Evolutionary conservation across 2,329 filamentous ascomycete genomes (phyloP).

Genomic region (Talaromyces verruculosus): DNA sequence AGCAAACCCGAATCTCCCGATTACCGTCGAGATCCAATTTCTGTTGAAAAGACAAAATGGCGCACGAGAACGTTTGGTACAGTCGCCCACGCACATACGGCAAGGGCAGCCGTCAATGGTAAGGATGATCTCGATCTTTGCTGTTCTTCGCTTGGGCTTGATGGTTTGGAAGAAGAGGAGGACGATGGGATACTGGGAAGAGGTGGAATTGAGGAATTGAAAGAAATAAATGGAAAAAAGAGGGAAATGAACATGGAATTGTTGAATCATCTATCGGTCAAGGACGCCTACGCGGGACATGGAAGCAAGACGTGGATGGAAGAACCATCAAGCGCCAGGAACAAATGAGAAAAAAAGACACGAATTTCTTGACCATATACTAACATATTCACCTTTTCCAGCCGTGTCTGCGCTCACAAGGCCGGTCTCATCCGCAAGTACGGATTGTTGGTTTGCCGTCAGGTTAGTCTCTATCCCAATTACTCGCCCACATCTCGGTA

Average conservation of each 20-base stretch:
- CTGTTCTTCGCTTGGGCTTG: neutral
- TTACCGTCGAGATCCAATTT: neutral
- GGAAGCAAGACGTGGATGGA: neutral
- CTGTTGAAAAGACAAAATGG: slow-evolving; percentile 56
- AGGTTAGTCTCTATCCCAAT: slow-evolving; percentile 15
- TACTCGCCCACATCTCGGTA: neutral
- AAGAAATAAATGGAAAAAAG: neutral
- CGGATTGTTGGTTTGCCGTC: slow-evolving; percentile 67
- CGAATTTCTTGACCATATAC: neutral
- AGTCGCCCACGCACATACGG: slow-evolving; percentile 88
- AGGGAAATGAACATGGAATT: neutral
- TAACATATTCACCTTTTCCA: slow-evolving; percentile 36
- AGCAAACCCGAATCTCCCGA: slow-evolving; percentile 2
- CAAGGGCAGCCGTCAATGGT: slow-evolving; percentile 94
- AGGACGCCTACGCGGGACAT: neutral
- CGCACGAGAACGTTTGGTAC: slow-evolving; percentile 98
- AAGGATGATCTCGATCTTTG: slow-evolving; percentile 49
- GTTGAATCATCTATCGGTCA: neutral
- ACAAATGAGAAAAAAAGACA: neutral
- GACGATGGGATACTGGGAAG: neutral
- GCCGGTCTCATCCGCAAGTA: slow-evolving; percentile 99
- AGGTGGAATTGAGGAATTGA: too few relatives aligned
- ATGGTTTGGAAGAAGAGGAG: slow-evolving; percentile 1
- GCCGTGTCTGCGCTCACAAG: slow-evolving; percentile 87
- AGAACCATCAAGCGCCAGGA: neutral